Evolutionary conservation across 116 monocot genomes (phyloP), one percentile per base, ranked within the genome.

Genomic region (Phalaenopsis hybrid): DNA sequence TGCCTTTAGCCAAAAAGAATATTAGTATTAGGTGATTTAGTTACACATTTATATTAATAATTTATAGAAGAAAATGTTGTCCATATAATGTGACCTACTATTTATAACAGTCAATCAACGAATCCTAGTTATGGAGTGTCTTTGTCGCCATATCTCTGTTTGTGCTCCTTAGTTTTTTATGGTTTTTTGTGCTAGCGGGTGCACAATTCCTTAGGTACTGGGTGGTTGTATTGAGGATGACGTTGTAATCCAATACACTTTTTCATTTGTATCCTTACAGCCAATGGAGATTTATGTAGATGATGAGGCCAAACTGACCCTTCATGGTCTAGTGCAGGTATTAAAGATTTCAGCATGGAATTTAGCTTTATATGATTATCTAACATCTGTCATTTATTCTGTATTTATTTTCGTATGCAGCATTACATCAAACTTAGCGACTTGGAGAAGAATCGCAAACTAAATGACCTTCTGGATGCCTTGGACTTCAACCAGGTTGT

Each of bases 251-350:
- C 84, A 75, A 81, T 92, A 87, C 88, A 83, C 88, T 85, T 96
- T 68, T 37, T 85, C 81, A 73, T 85, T 91, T 94, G 63, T 90
- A 83, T 49, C 84, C 81, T 93, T 94, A 82, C 99, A 99, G 95
- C 99, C 95, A 6, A 99, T 99, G 99, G 99, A 99, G 87, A 99
- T 99, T 57, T 99, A 99, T 86, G 99, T 99, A 37, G 99, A 99
- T 59, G 99, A 99, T 85, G 99, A 99, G 68, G 95, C 99, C 69
- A 99, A 99, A 69, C 78, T 99, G 63, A 99, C 99, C 28, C 86
- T 99, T 68, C 99, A 99, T 84, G 99, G 99, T 75, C 78, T 99
- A 45, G 99, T 99, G 44, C 99, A 99, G 99, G 99, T 99, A 89
- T 43, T 75, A 75, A 75, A 75, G 44, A 7, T 43, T 83, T 79